Conservation (phyloP, 2,329 filamentous ascomycete species). For the Colletotrichum simmondsii region DNA sequence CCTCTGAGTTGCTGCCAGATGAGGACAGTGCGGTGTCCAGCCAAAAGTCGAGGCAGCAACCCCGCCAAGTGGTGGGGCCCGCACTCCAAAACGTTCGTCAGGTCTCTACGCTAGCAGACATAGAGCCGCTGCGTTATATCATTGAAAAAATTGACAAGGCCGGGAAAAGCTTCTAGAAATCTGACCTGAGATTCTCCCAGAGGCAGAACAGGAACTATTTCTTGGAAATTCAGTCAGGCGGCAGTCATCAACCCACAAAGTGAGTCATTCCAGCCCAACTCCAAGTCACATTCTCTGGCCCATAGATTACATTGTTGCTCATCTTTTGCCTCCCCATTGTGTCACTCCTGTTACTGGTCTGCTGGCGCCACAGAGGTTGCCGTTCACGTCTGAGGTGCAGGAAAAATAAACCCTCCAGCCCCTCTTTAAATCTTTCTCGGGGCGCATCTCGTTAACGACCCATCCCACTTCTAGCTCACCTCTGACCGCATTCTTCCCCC, state of each 20-base stretch:
- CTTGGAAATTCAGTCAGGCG: not conserved
- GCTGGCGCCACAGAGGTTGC: not conserved
- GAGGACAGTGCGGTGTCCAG: constrained; percentile 18
- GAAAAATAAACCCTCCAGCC: constrained; percentile 28
- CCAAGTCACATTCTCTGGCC: not conserved
- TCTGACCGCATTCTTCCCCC: constrained; percentile 29
- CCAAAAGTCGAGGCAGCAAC: constrained; percentile 9
- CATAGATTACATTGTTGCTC: not conserved
- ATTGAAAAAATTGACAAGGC: constrained; percentile 1
- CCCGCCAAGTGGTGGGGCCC: constrained; percentile 17
- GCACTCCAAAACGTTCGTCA: constrained; percentile 16
- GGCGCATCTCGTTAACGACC: constrained; percentile 30
- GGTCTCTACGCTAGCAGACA: constrained; percentile 19
- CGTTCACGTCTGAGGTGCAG: not conserved
- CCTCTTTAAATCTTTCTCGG: constrained; percentile 33
- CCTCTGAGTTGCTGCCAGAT: not conserved
- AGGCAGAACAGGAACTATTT: not conserved
- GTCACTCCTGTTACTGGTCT: not conserved
- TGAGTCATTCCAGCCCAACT: constrained; percentile 25
- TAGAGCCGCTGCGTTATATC: not conserved
- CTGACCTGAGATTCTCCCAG: not conserved
- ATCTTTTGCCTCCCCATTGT: not conserved
- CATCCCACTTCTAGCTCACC: constrained; percentile 26
- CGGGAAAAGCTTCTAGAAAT: not conserved
- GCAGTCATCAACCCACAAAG: not conserved